phyloP scores from a whole-genome alignment of 345 rosid species.

The Rhodamnia argentea region DNA sequence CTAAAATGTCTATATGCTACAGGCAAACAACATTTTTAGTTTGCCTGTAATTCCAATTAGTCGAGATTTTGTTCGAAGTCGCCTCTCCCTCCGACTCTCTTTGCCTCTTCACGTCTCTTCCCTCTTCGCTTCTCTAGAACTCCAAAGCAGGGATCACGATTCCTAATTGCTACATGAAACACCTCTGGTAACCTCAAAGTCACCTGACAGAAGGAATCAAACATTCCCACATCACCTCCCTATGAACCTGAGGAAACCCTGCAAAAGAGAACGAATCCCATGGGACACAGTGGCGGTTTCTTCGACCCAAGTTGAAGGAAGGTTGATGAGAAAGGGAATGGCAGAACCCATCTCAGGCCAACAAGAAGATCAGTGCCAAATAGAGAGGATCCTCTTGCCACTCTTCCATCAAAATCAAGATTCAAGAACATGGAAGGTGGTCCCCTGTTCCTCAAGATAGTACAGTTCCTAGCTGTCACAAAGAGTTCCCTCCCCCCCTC shows the following conservation, averaged over 20 bases:
- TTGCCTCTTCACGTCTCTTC: not conserved
- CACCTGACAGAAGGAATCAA: not conserved
- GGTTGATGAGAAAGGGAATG: not conserved
- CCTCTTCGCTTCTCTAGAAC: not conserved
- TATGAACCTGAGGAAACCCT: not conserved
- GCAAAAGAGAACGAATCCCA: not conserved
- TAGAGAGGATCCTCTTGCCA: not conserved
- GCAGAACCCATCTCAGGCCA: not conserved
- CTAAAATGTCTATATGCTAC: not conserved
- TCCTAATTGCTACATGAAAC: not conserved
- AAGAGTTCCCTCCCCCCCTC: slow-evolving; percentile 3
- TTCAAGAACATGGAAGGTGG: slow-evolving; percentile 5
- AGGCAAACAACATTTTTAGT: not conserved
- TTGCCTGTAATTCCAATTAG: not conserved
- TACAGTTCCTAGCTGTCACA: slow-evolving; percentile 12
- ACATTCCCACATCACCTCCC: not conserved
- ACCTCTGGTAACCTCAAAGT: not conserved
- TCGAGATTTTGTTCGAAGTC: no score
- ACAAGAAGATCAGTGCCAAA: not conserved
- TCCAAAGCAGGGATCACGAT: not conserved
- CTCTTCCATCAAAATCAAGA: slow-evolving; percentile 10
- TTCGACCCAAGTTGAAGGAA: not conserved
- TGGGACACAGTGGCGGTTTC: not conserved
- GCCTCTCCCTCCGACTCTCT: not conserved
- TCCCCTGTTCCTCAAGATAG: slow-evolving; percentile 14